Evolutionary conservation across 202 grass and related monocot species (phyloP), one percentile per base, ranked within the genome.

Genomic region (Schoenoplectus triqueter): DNA sequence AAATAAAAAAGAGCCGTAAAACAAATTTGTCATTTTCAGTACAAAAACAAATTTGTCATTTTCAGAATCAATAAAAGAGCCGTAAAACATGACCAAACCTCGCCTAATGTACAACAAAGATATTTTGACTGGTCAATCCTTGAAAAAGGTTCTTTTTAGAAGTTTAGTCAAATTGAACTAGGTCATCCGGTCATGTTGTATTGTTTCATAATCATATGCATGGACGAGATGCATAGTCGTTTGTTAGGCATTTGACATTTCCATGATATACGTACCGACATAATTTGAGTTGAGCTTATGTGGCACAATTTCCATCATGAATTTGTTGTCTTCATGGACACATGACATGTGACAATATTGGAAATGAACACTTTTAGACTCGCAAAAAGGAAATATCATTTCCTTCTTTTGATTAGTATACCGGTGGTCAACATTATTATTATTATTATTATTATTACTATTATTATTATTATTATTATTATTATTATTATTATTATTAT

Each of bases 261-360:
- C 18, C 70, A 73, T 73, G 18, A 73, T 3, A 5, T 73, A 6
- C 8, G 3, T 48, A 48, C n/a, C 1, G 3, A 48, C 22, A 39
- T 49, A 18, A 40, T 7, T 52, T 31, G 47, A 55, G 2, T 41
- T 7, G 50, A 21, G 50, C 22, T 46, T 15, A 69, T 69, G 80
- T 83, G 80, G 80, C 47, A 55, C 46, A 18, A 82, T 82, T 82
- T 68, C n/a, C 46, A 82, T 82, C 41, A 82, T 68, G 4, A 31
- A 69, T 40, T 82, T 48, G 64, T 55, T 51, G 46, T 20, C 78
- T 81, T 77, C 10, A 59, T 57, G 22, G 13, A 40, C 11, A 59
- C 20, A 77, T 15, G 2, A 59, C 20, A 57, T 57, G 73, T 76
- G 73, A 57, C 10, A 39, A 55, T 10, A 41, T 15, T 40, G 73